Evolutionary conservation across 1,139 yeast genomes (phyloP), one percentile per base, ranked within the genome.

Genomic region (Kodamaea derodonti): DNA sequence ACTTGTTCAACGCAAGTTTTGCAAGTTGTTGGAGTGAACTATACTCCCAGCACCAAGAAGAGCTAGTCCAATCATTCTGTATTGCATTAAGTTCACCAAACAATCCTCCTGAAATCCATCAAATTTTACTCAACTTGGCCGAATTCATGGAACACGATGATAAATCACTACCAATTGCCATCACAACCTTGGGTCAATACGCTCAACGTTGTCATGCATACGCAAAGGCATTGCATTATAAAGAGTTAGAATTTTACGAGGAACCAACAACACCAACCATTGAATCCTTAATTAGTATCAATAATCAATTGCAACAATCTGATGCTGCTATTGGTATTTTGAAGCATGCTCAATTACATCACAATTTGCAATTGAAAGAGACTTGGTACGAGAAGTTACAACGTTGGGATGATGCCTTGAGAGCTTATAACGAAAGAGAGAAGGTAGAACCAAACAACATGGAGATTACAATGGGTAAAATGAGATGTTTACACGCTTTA

Each of bases 61-160:
- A 90, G 46, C 67, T 94, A 29, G 88, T 90, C 1, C 84, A 84
- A 47, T 77, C 95, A 1, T 72, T 94, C 31, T 88, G 95, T 52
- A 72, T 81, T 34, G 98, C 97, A 0, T 68, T 92, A 42, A 84
- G 90, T 1, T 83, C 96, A 0, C 86, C 95, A 1, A 86, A 90
- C 46, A 87, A 87, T 47, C 96, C 97, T 1, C 97, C 98, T 0
- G 99, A 94, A 50, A 90, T 92, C 30, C 84, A 90, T 47, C 98
- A 92, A 54, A 84, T 88, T 1, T 67, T 94, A 35, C 67, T 94
- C 46, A 90, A 90, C 46, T 66, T 94, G 36, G 95, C 96, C 0
- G 99, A 94, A 53, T 94, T 84, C 51, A 84, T 92, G 95, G 99
- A 94, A 52, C 97, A 92, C 51, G 97, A 90, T 57, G 97, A 88